Percentiles rank a stretch among this genome's conserved stretches.
phyloP scores from a whole-genome alignment of 2,329 filamentous ascomycete genomes.

The Pezicula rhizophila region DNA sequence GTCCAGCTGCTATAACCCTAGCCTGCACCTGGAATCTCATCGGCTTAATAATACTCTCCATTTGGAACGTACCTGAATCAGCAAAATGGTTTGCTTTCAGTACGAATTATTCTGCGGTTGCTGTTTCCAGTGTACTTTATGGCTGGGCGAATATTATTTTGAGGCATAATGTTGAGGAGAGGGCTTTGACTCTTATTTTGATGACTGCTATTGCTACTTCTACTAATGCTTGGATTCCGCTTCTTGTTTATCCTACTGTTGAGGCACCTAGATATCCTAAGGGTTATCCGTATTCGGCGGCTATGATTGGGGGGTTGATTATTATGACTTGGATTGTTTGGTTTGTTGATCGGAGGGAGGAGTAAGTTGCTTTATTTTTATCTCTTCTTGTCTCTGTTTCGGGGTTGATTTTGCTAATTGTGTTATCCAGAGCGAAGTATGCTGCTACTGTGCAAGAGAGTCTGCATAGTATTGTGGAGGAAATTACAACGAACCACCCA shows the following conservation, averaged over 20 bases:
- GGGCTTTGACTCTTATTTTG: conserved; percentile 35
- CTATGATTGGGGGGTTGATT: neutral
- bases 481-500: too few relatives aligned
- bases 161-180: conserved; percentile 30
- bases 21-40: conserved; percentile 41
- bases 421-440: too few relatives aligned
- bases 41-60: conserved; percentile 42
- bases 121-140: conserved; percentile 39
- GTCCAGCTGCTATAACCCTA: conserved; percentile 47
- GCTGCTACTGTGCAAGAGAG: too few relatives aligned
- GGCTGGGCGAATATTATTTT: conserved; percentile 40
- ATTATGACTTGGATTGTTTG: neutral
- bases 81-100: conserved; percentile 47
- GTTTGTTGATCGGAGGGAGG: neutral
- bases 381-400: too few relatives aligned
- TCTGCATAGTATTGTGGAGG: too few relatives aligned
- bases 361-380: neutral
- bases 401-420: too few relatives aligned
- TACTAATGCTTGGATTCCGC: conserved; percentile 38
- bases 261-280: neutral
- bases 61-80: conserved; percentile 50
- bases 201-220: conserved; percentile 37
- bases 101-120: conserved; percentile 34
- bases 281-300: neutral
- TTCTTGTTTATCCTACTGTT: conserved; percentile 30